Conservation (phyloP, 2,329 filamentous ascomycete genomes). For the Coniochaeta ligniaria region DNA sequence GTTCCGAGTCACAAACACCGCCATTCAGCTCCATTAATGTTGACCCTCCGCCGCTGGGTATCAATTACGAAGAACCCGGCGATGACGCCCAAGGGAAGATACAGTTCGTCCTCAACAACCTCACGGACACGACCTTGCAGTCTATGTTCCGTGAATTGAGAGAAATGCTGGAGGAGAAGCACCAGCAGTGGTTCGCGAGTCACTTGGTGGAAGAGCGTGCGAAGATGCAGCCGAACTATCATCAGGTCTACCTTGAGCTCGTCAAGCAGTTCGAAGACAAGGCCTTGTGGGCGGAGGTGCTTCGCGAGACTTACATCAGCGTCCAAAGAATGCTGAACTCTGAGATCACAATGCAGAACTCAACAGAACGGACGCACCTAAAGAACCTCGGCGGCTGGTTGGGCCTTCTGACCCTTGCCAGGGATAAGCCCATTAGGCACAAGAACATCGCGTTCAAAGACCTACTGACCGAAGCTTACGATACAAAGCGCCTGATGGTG, state of each 20-base stretch:
- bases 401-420: conserved; percentile 83
- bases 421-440: conserved; percentile 92
- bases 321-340: conserved; percentile 84
- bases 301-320: conserved; percentile 86
- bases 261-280: conserved; percentile 76
- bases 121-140: conserved; percentile 82
- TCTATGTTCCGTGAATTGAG: conserved; percentile 78
- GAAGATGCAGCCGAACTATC: conserved; percentile 96
- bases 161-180: conserved; percentile 67
- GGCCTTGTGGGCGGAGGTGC: conserved; percentile 76
- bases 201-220: conserved; percentile 94
- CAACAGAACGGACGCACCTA: conserved; percentile 77
- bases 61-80: conserved; percentile 72
- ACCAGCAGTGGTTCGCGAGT: conserved; percentile 94
- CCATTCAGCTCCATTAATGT: conserved; percentile 75
- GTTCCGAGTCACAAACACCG: conserved; percentile 50
- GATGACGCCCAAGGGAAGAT: conserved; percentile 87
- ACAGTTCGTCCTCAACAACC: conserved; percentile 92
- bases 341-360: conserved; percentile 75
- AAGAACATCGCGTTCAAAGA: conserved; percentile 97
- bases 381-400: conserved; percentile 95
- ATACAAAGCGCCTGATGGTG: conserved; percentile 83
- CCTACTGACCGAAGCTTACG: conserved; percentile 84
- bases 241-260: conserved; percentile 85
- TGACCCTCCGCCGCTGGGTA: conserved; percentile 57